Percentiles rank a stretch among this genome's conserved stretches.
Conservation (phyloP, 768 basidiomycete species). For the Lepiota venenata region DNA sequence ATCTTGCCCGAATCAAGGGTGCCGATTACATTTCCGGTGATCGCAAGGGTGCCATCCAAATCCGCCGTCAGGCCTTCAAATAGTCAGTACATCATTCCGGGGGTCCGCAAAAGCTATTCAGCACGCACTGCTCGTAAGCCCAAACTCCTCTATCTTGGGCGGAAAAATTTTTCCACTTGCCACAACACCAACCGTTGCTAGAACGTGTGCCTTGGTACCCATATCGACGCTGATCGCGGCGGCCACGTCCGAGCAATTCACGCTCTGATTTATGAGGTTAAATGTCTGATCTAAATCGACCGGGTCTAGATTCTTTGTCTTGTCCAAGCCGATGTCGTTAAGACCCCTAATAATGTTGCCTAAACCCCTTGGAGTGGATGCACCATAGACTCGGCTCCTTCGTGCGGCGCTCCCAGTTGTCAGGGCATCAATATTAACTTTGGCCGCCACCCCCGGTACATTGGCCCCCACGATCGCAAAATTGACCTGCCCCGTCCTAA, state of each 20-base stretch:
- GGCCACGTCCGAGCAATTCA: slow-evolving; percentile 22
- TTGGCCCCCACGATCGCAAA: slow-evolving; percentile 15
- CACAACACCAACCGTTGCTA: slow-evolving; percentile 34
- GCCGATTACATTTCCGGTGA: slow-evolving; percentile 36
- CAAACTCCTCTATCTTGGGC: slow-evolving; percentile 33
- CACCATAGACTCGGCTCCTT: slow-evolving; percentile 20
- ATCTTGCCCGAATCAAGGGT: slow-evolving; percentile 40
- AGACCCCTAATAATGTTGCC: slow-evolving; percentile 24
- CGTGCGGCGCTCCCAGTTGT: not conserved
- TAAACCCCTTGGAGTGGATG: slow-evolving; percentile 17
- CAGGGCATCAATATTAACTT: not conserved
- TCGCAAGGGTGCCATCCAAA: slow-evolving; percentile 33
- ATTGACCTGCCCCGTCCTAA: slow-evolving; percentile 4
- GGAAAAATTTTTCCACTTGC: slow-evolving; percentile 44
- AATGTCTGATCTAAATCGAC: slow-evolving; percentile 28
- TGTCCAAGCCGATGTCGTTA: slow-evolving; percentile 28
- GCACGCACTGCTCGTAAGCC: slow-evolving; percentile 29
- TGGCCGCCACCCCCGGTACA: slow-evolving; percentile 11
- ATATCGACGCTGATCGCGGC: slow-evolving; percentile 25
- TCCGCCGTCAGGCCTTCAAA: slow-evolving; percentile 30
- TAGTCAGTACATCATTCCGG: not conserved
- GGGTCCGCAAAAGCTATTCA: not conserved
- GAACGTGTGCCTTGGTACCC: slow-evolving; percentile 29
- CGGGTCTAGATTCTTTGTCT: slow-evolving; percentile 26
- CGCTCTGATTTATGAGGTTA: slow-evolving; percentile 25